These are phyloP conservation scores for Russula emetica DNA, from an alignment of 768 basidiomycete genomes.

Conservation along the genomic window DNA sequence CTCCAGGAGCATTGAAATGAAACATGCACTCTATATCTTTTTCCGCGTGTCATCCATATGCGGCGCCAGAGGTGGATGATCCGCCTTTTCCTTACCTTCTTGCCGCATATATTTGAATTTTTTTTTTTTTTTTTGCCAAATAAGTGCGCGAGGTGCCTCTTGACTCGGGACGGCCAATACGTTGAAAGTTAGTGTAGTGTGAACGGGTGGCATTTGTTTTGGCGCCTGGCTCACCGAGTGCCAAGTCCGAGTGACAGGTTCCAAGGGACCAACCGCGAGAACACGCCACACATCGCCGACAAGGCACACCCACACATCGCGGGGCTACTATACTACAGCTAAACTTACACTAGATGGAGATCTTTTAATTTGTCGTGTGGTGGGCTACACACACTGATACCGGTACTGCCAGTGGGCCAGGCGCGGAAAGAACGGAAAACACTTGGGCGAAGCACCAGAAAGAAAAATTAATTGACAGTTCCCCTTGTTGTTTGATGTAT, in stretches of 20 bases:
- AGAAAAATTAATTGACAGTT: neutral
- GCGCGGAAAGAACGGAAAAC: neutral
- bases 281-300: neutral
- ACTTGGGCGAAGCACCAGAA: neutral
- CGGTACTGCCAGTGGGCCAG: too few species aligned
- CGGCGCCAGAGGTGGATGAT: neutral
- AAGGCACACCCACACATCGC: neutral
- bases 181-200: neutral
- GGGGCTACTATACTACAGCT: neutral
- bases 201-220: neutral
- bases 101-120: too few species aligned
- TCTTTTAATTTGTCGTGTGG: too few species aligned
- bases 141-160: neutral
- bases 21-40: neutral
- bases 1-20: neutral
- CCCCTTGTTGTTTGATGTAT: neutral
- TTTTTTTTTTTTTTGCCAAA: too few species aligned
- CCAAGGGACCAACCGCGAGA: neutral
- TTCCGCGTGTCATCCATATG: neutral
- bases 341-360: too few species aligned
- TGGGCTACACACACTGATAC: neutral
- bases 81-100: neutral
- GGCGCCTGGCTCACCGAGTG: neutral
- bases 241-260: neutral
- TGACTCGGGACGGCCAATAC: neutral